A percentile compares a stretch with the other conserved stretches of the same genome.
phyloP scores from a whole-genome alignment of 2,329 filamentous ascomycete genomes.

The Verticillium nonalfalfae region DNA sequence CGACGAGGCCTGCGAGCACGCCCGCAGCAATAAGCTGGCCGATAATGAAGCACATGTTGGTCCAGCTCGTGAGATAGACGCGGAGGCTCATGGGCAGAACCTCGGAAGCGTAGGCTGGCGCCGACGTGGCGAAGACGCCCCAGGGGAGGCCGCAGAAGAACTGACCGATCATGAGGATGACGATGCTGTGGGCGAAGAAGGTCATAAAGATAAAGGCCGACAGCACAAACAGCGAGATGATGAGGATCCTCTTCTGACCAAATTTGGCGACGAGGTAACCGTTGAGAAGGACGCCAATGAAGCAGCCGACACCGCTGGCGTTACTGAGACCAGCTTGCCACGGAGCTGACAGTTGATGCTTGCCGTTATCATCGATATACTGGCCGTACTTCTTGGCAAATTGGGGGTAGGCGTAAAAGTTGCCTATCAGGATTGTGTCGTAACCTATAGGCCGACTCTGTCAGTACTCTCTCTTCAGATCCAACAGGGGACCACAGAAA shows the following conservation, averaged over 20 bases:
- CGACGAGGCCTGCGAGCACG: constrained; percentile 28
- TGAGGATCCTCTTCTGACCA: constrained; percentile 29
- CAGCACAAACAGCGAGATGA: constrained; percentile 25
- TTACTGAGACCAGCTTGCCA: constrained; percentile 39
- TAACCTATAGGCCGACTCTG: constrained; percentile 1
- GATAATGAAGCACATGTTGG: constrained; percentile 35
- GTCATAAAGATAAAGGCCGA: constrained; percentile 28
- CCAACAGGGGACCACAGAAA: not conserved
- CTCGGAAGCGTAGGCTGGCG: constrained; percentile 41
- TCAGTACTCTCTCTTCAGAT: too few relatives aligned
- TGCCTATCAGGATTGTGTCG: constrained; percentile 14
- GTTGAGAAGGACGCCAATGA: constrained; percentile 35
- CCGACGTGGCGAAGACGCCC: constrained; percentile 36
- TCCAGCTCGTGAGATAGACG: constrained; percentile 35
- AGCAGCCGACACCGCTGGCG: constrained; percentile 31
- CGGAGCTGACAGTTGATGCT: constrained; percentile 27
- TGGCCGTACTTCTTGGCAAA: constrained; percentile 20
- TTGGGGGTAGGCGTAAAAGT: constrained; percentile 19
- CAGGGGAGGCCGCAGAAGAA: constrained; percentile 26
- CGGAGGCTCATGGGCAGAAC: constrained; percentile 30
- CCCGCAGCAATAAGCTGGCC: constrained; percentile 33
- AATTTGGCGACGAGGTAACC: constrained; percentile 30
- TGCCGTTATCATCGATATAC: constrained; percentile 12
- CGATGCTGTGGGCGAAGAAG: constrained; percentile 27
- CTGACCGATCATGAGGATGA: constrained; percentile 26